Percentiles rank a stretch among this genome's conserved stretches.
Conservation (phyloP, 148 eudicot species). For the Gaultheria prostrata region DNA sequence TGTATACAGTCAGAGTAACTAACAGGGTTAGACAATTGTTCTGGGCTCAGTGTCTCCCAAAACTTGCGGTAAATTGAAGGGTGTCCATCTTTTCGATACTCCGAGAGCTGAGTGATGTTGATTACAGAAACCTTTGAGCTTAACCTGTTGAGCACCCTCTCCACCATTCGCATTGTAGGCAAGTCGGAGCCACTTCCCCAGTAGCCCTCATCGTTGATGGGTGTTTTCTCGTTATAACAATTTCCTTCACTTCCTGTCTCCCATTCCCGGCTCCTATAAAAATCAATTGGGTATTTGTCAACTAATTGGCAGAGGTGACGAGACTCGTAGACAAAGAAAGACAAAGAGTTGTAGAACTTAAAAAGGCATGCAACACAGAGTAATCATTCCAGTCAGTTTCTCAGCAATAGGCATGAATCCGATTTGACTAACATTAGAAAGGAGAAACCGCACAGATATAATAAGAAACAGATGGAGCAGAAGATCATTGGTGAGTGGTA, state of each 20-base stretch:
- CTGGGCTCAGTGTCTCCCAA: slow-evolving; percentile 78
- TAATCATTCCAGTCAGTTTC: not conserved
- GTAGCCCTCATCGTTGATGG: slow-evolving; percentile 50
- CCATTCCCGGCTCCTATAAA: slow-evolving; percentile 79
- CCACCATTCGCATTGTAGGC: slow-evolving; percentile 83
- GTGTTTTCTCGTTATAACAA: slow-evolving; percentile 68
- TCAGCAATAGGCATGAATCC: not conserved
- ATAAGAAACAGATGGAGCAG: not conserved
- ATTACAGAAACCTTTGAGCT: slow-evolving; percentile 69
- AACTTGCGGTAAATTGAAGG: slow-evolving; percentile 94
- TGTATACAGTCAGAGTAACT: slow-evolving; percentile 92
- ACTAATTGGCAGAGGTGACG: not conserved
- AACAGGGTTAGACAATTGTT: slow-evolving; percentile 61
- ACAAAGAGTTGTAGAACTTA: not conserved
- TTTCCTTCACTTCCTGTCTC: slow-evolving; percentile 70
- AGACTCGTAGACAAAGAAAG: not conserved
- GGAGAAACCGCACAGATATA: not conserved
- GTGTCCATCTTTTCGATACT: slow-evolving; percentile 89
- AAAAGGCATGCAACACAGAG: not conserved
- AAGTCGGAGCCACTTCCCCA: slow-evolving; percentile 92
- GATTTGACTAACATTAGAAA: not conserved
- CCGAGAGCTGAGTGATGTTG: slow-evolving; percentile 90
- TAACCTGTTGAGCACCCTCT: slow-evolving; percentile 50
- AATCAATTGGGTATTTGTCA: not conserved
- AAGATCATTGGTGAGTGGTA: not conserved